Base-by-base conservation (phyloP, 352 stramenopile species). In the Phytophthora cajani region DNA sequence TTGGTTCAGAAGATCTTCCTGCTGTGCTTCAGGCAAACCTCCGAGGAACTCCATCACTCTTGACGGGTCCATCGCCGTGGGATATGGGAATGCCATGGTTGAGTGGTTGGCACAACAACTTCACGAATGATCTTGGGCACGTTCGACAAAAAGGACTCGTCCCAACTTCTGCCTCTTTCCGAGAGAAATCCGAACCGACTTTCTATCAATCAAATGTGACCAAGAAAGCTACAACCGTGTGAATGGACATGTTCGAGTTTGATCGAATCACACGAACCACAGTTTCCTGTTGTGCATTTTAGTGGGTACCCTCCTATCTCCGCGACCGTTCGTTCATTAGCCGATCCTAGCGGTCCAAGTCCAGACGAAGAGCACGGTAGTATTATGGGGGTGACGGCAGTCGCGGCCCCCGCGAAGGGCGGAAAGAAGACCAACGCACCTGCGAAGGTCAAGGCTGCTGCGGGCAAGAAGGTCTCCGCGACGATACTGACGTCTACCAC, bases 31-130 rank as follows among this genome's bases (percentile, higher is more conserved):
- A 0, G 62, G 21, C 10, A 75, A 23, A 44, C 30, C 44, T 0
- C 46, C 38, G 33, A 75, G 25, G 17, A 67, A 49, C 1, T 73
- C 19, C 40, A 75, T 25, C 19, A 65, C 11, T 9, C 27, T 64
- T 12, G 51, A 21, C 46, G 62, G 30, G 21, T 74, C 66, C 5
- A 66, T 49, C 33, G 42, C 49, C 33, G 33, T 57, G 17, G 55
- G 50, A 36, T 69, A 62, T 5, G 50, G 16, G 10, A 61, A 67
- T n/a, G 42, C 62, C 62, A 71, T 64, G 33, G 10, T 42, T 27
- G 23, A 25, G 23, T 25, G 23, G 0, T 27, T 27, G 23, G 23
- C 23, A 27, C 23, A 27, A 27, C 23, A 27, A 3, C 0, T 27
- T 47, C 40, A 47, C 40, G 40, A 47, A 19, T 47, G 16, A 47